Percentiles rank a stretch among this genome's conserved stretches.
phyloP scores from a whole-genome alignment of 2,329 filamentous ascomycete genomes.

The Cryoendolithus antarcticus region DNA sequence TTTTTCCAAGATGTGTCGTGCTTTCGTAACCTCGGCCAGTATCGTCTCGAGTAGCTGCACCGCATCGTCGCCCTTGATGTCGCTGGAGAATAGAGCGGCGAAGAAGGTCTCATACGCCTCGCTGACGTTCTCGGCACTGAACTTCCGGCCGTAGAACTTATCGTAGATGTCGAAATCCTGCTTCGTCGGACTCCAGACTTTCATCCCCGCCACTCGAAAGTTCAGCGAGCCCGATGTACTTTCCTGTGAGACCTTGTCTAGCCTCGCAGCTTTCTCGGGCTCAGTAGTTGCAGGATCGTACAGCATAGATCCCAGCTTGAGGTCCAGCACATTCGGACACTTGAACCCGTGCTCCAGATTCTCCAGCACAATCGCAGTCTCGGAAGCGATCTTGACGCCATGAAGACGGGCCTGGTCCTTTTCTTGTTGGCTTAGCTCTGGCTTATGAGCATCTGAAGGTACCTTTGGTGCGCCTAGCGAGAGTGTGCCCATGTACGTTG shows the following conservation, averaged over 20 bases:
- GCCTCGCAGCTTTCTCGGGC: conserved; percentile 43
- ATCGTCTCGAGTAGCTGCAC: conserved; percentile 33
- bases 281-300: conserved; percentile 63
- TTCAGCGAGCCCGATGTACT: conserved; percentile 50
- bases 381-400: conserved; percentile 58
- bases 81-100: conserved; percentile 24
- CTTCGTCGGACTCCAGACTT: conserved; percentile 36
- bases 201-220: conserved; percentile 55
- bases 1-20: conserved; percentile 44
- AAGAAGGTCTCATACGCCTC: conserved; percentile 49
- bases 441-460: conserved; percentile 8
- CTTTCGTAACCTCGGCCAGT: conserved; percentile 24
- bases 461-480: conserved; percentile 43
- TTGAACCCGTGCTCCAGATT: conserved; percentile 73
- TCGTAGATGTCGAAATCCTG: conserved; percentile 47
- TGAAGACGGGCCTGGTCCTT: conserved; percentile 30
- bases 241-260: conserved; percentile 46
- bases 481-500: conserved; percentile 71
- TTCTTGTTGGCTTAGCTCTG: conserved; percentile 11
- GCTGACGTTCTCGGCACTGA: conserved; percentile 42
- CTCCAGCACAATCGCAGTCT: conserved; percentile 70
- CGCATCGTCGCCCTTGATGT: conserved; percentile 26
- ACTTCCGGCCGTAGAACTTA: conserved; percentile 52
- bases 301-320: conserved; percentile 76
- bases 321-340: conserved; percentile 79